A percentile compares a stretch with the other conserved stretches of the same genome.
phyloP scores from a whole-genome alignment of 345 rosid genomes.

The Salix viminalis region DNA sequence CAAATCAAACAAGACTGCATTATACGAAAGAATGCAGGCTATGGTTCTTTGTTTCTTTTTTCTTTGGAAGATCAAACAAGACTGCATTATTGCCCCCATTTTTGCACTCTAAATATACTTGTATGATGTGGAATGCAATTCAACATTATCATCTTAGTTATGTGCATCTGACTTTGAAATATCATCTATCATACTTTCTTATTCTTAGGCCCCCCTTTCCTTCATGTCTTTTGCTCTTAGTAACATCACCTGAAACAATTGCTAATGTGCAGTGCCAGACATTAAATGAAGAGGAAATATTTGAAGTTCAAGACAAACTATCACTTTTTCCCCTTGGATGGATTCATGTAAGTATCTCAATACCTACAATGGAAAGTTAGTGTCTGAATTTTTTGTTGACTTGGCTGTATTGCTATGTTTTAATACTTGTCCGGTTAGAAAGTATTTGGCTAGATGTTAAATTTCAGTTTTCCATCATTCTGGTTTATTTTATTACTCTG shows the following conservation, averaged over 20 bases:
- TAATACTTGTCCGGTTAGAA: background rate
- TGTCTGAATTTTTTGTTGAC: background rate
- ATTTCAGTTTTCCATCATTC: no score
- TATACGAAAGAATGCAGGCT: background rate
- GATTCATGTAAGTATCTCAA: conserved; percentile 71
- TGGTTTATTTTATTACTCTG: no score
- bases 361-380: conserved; percentile 2
- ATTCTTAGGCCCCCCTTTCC: background rate
- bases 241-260: conserved; percentile 6
- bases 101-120: background rate
- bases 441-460: background rate
- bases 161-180: background rate
- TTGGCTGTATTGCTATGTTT: background rate
- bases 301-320: conserved; percentile 81
- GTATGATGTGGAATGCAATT: background rate
- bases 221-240: background rate
- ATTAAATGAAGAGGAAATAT: conserved; percentile 87
- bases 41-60: background rate
- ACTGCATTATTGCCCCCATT: background rate
- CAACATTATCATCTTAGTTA: background rate
- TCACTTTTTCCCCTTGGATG: conserved; percentile 88
- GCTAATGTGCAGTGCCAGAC: conserved; percentile 64
- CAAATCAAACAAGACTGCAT: background rate
- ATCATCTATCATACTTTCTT: background rate
- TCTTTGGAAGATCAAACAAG: no score